Evolutionary conservation across 2,329 filamentous ascomycete species (phyloP).

Genomic region (Neopestalotiopsis rosae): DNA sequence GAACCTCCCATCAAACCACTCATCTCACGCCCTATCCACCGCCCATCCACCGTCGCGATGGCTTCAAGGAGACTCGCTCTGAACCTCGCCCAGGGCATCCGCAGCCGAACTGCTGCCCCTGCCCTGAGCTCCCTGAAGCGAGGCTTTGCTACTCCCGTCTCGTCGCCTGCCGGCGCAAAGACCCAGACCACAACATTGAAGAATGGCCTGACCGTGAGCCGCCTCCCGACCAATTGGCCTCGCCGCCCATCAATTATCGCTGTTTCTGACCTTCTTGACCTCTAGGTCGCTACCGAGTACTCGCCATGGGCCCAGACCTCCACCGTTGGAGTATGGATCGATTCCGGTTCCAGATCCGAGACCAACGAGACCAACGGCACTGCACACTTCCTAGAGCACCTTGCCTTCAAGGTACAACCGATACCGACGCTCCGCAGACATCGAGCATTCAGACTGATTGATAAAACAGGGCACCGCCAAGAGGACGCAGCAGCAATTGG

Average conservation of each 20-base stretch:
- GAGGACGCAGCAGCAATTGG: constrained; percentile 94
- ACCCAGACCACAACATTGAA: constrained; percentile 95
- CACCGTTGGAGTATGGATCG: constrained; percentile 98
- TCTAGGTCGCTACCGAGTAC: constrained; percentile 94
- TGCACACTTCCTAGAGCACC: constrained; percentile 98
- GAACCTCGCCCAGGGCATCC: constrained; percentile 89
- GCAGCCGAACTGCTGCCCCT: constrained; percentile 84
- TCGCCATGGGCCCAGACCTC: constrained; percentile 98
- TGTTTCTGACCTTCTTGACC: constrained; percentile 29
- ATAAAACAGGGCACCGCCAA: constrained; percentile 79
- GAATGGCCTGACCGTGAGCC: constrained; percentile 91
- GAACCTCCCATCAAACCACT: constrained; percentile 56
- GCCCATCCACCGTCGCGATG: constrained; percentile 62
- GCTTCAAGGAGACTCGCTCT: constrained; percentile 97
- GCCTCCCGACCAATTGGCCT: constrained; percentile 33
- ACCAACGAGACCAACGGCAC: constrained; percentile 99
- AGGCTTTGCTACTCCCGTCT: constrained; percentile 87
- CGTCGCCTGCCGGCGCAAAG: constrained; percentile 68
- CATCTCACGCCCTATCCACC: constrained; percentile 52
- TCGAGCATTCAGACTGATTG: constrained; percentile 24
- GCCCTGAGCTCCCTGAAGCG: constrained; percentile 78
- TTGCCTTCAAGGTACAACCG: constrained; percentile 91
- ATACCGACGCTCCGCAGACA: constrained; percentile 17
- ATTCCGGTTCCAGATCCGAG: constrained; percentile 97
- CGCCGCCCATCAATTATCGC: constrained; percentile 16